Percentiles rank a stretch among this genome's conserved stretches.
Evolutionary conservation across 768 basidiomycete species (phyloP).

Genomic region (Sporobolomyces pararoseus): DNA sequence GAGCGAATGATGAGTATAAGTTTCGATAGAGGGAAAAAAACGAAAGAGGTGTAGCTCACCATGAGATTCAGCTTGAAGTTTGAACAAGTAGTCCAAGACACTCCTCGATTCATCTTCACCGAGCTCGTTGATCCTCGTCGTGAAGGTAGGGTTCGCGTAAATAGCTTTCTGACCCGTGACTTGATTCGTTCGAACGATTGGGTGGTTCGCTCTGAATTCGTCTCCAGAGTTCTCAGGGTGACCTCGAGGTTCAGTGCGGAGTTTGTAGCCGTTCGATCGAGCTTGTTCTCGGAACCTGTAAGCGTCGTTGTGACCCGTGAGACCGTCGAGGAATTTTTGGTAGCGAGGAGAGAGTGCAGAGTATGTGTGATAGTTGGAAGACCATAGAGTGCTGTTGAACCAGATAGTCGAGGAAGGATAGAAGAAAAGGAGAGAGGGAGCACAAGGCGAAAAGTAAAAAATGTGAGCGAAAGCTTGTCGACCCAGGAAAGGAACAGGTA

Average conservation of each 20-base stretch:
- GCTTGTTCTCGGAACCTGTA: constrained; percentile 49
- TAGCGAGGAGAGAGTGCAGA: constrained; percentile 47
- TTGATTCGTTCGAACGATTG: constrained; percentile 49
- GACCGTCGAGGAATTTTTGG: constrained; percentile 46
- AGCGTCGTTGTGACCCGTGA: constrained; percentile 49
- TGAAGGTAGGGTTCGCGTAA: constrained; percentile 40
- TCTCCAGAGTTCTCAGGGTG: constrained; percentile 49
- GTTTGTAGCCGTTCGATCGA: constrained; percentile 44
- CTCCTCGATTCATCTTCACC: constrained; percentile 30
- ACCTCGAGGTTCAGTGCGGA: constrained; percentile 47
- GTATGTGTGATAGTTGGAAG: constrained; percentile 46
- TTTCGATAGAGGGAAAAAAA: too few relatives aligned
- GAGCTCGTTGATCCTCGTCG: constrained; percentile 44
- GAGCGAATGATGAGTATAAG: too few relatives aligned
- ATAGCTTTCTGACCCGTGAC: constrained; percentile 40
- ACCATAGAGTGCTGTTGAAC: constrained; percentile 44
- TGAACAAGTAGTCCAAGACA: constrained; percentile 50
- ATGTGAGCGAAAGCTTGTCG: background rate
- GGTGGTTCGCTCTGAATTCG: constrained; percentile 47
- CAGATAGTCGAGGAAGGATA: too few relatives aligned
- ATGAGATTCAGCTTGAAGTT: constrained; percentile 47
- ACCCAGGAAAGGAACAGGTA: background rate
- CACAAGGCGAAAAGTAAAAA: background rate
- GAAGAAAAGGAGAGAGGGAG: too few relatives aligned
- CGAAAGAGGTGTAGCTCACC: constrained; percentile 43